Percentiles rank a stretch among this genome's conserved stretches.
Evolutionary conservation across 139 green algal genomes (phyloP).

Genomic region (Chlamydomonas applanata): DNA sequence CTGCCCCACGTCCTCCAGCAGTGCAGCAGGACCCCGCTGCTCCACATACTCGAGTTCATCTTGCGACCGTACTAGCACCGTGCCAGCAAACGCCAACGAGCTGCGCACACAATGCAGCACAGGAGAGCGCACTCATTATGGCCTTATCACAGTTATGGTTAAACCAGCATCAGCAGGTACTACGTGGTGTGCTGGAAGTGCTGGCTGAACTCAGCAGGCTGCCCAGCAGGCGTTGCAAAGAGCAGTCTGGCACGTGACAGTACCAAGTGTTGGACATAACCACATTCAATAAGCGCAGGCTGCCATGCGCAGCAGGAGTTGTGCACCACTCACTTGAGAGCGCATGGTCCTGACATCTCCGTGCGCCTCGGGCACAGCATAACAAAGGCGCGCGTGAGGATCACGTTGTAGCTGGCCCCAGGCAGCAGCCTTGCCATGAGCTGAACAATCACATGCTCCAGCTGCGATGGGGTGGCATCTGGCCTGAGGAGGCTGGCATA

Average conservation of each 20-base stretch:
- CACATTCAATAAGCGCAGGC: too few relatives aligned
- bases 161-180: too few relatives aligned
- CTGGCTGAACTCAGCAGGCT: too few relatives aligned
- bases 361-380: constrained; percentile 47
- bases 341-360: constrained; percentile 46
- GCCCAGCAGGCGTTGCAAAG: too few relatives aligned
- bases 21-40: constrained; percentile 31
- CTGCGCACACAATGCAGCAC: constrained; percentile 5
- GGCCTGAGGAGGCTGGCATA: constrained; percentile 22
- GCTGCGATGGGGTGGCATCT: background rate
- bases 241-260: too few relatives aligned
- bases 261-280: too few relatives aligned
- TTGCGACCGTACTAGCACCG: constrained; percentile 59
- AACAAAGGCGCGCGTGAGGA: constrained; percentile 50
- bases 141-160: too few relatives aligned
- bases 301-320: too few relatives aligned
- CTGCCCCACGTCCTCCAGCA: constrained; percentile 53
- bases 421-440: background rate
- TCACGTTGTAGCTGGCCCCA: constrained; percentile 47
- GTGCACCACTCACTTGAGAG: constrained; percentile 51
- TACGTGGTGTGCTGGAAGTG: too few relatives aligned
- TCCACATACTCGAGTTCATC: constrained; percentile 60
- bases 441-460: background rate
- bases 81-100: constrained; percentile 76
- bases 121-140: too few relatives aligned